Evolutionary conservation across 2,329 filamentous ascomycete species (phyloP), one percentile per base, ranked within the genome.

Genomic region (Colletotrichum filicis): DNA sequence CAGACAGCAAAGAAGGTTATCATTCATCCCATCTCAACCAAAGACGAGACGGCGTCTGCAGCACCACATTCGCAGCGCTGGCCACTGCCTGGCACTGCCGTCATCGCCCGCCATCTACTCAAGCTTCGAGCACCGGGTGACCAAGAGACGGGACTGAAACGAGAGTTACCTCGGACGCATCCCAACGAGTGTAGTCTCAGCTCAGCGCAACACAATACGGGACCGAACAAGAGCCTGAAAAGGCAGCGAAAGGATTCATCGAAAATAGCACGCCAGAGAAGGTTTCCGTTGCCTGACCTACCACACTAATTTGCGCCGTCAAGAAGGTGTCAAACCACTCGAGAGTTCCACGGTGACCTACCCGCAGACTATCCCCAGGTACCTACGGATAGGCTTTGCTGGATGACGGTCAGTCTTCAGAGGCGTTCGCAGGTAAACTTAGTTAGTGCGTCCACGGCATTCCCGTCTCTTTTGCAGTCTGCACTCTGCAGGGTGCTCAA

Each of bases 41-140:
- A 59, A 70, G 66, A 73, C 60, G 56, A 73, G 66, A 70, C 70
- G 70, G 65, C 59, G 65, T 68, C 65, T 72, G 66, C 57, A 68
- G 64, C 69, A 68, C 32, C 46, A 62, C 49, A 63, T 62, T 62
- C 49, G 49, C 32, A 68, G 66, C 66, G 66, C n/a, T 64, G 70
- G 59, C 59, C 70, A 72, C 60, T 56, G 60, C 22, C 55, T 8
- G 60, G 46, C 66, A 73, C 60, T 42, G 32, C 26, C 59, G 32
- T 64, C 55, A 49, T 64, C 46, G 35, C 30, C 66, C 30, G 56
- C 52, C 57, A 49, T 42, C 70, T 60, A 52, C 16, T 28, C 22
- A 56, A 63, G 58, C 46, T 55, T 30, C 28, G 24, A 57, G 42
- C 42, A 35, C 37, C n/a, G 58, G 24, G 56, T 49, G 52, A 46